Evolutionary conservation across 2,329 filamentous ascomycete genomes (phyloP).

Genomic region (Pseudogymnoascus sp.): DNA sequence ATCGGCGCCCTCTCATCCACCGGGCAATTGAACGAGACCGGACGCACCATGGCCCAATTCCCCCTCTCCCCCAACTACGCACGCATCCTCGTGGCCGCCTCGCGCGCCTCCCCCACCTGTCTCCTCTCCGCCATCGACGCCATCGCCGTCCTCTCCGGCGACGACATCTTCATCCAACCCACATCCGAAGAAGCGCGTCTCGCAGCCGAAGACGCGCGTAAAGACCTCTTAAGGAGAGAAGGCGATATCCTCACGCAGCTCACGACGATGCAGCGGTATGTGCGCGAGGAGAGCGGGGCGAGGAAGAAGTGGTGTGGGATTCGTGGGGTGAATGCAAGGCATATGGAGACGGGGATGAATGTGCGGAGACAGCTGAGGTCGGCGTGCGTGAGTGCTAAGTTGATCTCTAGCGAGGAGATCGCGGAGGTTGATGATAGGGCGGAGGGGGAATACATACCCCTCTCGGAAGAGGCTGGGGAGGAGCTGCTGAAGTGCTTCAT

Average conservation of each 20-base stretch:
- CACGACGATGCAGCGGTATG: conserved; percentile 54
- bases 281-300: conserved; percentile 40
- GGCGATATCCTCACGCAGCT: conserved; percentile 59
- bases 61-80: conserved; percentile 76
- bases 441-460: conserved; percentile 37
- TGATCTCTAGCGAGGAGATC: conserved; percentile 24
- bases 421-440: background rate
- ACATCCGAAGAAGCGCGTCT: conserved; percentile 50
- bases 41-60: conserved; percentile 70
- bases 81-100: conserved; percentile 73
- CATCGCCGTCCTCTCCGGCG: conserved; percentile 56
- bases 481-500: conserved; percentile 53
- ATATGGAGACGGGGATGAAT: conserved; percentile 54
- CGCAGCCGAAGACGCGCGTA: conserved; percentile 44
- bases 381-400: conserved; percentile 44
- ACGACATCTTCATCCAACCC: conserved; percentile 54
- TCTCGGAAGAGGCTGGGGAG: conserved; percentile 46
- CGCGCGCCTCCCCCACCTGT: conserved; percentile 61
- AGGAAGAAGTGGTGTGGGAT: conserved; percentile 50
- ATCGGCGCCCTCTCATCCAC: conserved; percentile 67
- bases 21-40: conserved; percentile 65
- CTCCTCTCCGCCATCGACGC: conserved; percentile 80
- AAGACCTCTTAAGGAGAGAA: conserved; percentile 51
- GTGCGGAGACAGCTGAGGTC: conserved; percentile 54
- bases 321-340: conserved; percentile 48